Base-by-base conservation (phyloP, 2,329 filamentous ascomycete species). In the Amauroascus niger region DNA sequence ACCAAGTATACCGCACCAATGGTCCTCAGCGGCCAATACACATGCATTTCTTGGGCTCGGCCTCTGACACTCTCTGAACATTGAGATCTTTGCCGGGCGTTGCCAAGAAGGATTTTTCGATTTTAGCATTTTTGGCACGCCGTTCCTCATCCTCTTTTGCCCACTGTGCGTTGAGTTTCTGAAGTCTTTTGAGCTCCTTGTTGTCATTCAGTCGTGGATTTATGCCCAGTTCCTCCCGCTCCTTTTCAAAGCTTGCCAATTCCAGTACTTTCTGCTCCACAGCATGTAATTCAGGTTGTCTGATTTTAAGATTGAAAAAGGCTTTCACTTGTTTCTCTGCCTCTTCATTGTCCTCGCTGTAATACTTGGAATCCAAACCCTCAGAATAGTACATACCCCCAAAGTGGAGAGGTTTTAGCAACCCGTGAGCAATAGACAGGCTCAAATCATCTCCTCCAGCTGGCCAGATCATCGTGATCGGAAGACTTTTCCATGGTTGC, bases 241-340 rank as follows among this genome's bases (percentile, higher is more conserved):
- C 45, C 45, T 48, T 48, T 33, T 48, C 28, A 18, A 30, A 48
- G n/a, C 24, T 33, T 33, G 9, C 45, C 9, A 16, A 24, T 33
- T 48, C 24, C 16, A 14, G 24, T 16, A 48, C 7, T 28, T 48
- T 48, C 30, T 48, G 24, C 45, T 48, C n/a, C 45, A 48, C 45
- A 32, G 45, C 45, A 28, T 48, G 26, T 6, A 48, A 33, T 30
- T 13, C 26, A 33, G 26, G 24, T 48, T 48, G 24, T 32, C 26
- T 28, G 30, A 47, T 33, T 6, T 48, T 18, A n/a, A 48, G 45
- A 14, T 33, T 33, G 45, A 33, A 48, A 18, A 48, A 48, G 30
- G 24, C 45, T 33, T 48, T 6, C 30, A 48, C 13, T 48, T 18
- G 45, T 28, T 48, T 32, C 16, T 48, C 13, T 35, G 33, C 6